Evolutionary conservation across 768 basidiomycete species (phyloP), one percentile per base, ranked within the genome.

Genomic region (Exidia glandulosa): DNA sequence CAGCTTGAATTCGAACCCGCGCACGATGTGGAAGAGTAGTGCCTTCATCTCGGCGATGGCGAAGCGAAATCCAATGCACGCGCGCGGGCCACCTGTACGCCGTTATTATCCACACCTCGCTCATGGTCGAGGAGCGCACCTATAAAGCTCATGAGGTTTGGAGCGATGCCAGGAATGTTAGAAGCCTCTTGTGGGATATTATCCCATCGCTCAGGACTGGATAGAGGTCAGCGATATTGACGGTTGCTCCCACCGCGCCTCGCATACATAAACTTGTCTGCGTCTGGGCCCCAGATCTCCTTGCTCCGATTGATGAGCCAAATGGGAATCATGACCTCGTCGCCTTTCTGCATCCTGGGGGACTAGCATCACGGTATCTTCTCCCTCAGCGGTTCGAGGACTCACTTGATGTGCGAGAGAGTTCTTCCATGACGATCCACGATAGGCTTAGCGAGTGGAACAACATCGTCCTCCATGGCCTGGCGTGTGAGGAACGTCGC

Each of bases 111-210:
- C 25, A 86, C 68, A 16, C 85, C 75, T 66, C 87, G 87, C 3
- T 81, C 77, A 66, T 80, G 86, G 0, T 84, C 85, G 36, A 87
- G 76, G 13, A 83, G 81, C 4, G 86, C 86, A 34, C 82, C 83
- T 2, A 84, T 63, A 75, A 88, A 88, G 0, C 81, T 77, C 36
- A 87, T 66, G 62, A 82, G 65, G 64, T 84, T 78, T 6, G 79
- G 76, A 79, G 80, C 85, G 0, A 87, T 74, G 6, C 85, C 81
- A 3, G 86, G 86, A 25, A 87, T 71, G 0, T 66, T 73, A 76
- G 1, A 71, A 72, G 25, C 77, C 75, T 0, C 84, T 82, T 9
- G 74, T 34, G 2, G 72, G 64, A 16, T 36, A 25, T 56, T 32
- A 3, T 7, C 34, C 86, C 86, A 88, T 1, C 86, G 75, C 63